A percentile compares a stretch with the other conserved stretches of the same genome.
These are phyloP conservation scores for Podospora conica DNA, from an alignment of 495 filamentous ascomycete genomes.

Conservation along the genomic window DNA sequence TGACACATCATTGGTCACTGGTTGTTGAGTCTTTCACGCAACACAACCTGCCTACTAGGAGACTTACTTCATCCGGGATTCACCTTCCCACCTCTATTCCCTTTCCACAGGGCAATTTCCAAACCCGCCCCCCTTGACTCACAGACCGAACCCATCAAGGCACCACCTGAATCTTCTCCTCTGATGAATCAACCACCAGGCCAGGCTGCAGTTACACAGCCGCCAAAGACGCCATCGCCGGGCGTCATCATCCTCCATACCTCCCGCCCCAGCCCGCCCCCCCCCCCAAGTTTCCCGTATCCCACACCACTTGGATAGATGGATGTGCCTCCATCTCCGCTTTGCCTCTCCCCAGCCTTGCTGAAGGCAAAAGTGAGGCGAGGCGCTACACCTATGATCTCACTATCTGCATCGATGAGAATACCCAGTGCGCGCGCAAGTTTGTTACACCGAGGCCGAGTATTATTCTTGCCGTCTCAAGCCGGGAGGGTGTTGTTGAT, in stretches of 20 bases:
- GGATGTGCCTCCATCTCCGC: neutral
- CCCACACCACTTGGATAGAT: neutral
- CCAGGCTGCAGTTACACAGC: neutral
- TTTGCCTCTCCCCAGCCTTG: neutral
- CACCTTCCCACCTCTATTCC: neutral
- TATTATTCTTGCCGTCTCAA: too few species aligned
- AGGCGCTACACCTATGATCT: neutral
- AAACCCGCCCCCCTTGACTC: too few species aligned
- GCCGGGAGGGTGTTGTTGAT: too few species aligned
- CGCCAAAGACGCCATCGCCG: neutral
- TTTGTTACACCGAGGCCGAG: neutral
- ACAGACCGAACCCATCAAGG: neutral
- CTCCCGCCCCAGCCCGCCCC: neutral
- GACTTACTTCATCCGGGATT: neutral
- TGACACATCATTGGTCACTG: neutral
- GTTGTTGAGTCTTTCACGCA: neutral
- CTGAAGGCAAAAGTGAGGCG: neutral
- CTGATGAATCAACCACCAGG: neutral
- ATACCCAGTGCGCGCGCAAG: neutral
- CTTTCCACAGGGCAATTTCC: too few species aligned
- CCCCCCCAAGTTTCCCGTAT: neutral
- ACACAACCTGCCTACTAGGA: neutral
- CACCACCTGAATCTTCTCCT: neutral
- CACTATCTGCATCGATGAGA: neutral
- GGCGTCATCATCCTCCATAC: neutral